phyloP scores from a whole-genome alignment of 352 stramenopile genomes.

The Phytophthora quininea region DNA sequence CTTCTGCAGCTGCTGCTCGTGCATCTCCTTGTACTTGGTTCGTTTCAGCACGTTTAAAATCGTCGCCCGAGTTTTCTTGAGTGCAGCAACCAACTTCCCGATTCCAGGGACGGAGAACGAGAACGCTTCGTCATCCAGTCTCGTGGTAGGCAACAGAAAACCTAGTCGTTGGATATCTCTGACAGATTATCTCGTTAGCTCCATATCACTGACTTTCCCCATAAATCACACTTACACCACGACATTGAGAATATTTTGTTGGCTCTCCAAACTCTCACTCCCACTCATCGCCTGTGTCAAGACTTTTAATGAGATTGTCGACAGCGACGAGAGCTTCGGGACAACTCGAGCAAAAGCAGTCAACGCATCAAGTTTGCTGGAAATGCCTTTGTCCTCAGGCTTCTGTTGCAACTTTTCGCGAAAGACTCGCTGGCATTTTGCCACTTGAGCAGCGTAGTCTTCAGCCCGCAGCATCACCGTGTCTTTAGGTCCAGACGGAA shows the following conservation, averaged over 20 bases:
- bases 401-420: constrained; percentile 31
- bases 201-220: not conserved
- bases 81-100: constrained; percentile 57
- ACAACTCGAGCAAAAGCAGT: constrained; percentile 39
- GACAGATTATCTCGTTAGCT: not conserved
- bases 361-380: constrained; percentile 48
- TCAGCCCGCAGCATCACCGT: constrained; percentile 35
- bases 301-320: constrained; percentile 36
- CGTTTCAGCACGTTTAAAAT: constrained; percentile 56
- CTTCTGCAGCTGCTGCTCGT: constrained; percentile 68
- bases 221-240: constrained; percentile 31
- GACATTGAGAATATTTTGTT: constrained; percentile 31
- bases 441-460: constrained; percentile 43
- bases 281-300: constrained; percentile 33
- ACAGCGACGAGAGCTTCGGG: constrained; percentile 34
- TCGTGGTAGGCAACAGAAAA: constrained; percentile 48
- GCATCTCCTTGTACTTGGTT: constrained; percentile 66
- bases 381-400: constrained; percentile 21
- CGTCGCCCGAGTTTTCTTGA: constrained; percentile 58
- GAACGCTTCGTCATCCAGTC: constrained; percentile 54
- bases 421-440: constrained; percentile 41
- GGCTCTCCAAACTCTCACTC: not conserved
- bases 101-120: constrained; percentile 61
- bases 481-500: constrained; percentile 52
- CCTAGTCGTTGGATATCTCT: constrained; percentile 57